Conservation (phyloP, 331 rosid species). For the Quercus phellos region DNA sequence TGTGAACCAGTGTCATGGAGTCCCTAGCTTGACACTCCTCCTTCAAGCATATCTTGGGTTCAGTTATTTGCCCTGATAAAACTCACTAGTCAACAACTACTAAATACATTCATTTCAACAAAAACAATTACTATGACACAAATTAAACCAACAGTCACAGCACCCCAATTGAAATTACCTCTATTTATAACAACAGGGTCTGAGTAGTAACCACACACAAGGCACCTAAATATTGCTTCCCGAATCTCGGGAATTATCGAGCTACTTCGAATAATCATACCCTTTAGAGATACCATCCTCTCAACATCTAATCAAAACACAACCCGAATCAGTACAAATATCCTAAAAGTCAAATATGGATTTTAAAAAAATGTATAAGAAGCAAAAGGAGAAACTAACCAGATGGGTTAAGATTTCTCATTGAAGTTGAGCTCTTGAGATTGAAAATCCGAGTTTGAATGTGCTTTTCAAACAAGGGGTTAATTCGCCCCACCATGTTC, state of each 20-base stretch:
- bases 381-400: slow-evolving; percentile 42
- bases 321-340: slow-evolving; percentile 5
- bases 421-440: slow-evolving; percentile 67
- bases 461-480: slow-evolving; percentile 82
- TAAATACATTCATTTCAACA: not conserved
- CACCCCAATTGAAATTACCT: slow-evolving; percentile 37
- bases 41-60: slow-evolving; percentile 73
- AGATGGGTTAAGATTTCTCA: slow-evolving; percentile 91
- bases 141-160: not conserved
- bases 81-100: slow-evolving; percentile 14
- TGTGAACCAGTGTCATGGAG: slow-evolving; percentile 90
- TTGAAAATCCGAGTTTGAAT: slow-evolving; percentile 85
- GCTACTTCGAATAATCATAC: slow-evolving; percentile 85
- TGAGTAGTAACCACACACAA: slow-evolving; percentile 77
- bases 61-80: slow-evolving; percentile 61
- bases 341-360: not conserved
- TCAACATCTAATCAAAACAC: slow-evolving; percentile 55
- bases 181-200: slow-evolving; percentile 82
- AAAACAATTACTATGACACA: not conserved
- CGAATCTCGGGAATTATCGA: slow-evolving; percentile 88
- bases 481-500: slow-evolving; percentile 74
- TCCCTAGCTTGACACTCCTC: slow-evolving; percentile 89
- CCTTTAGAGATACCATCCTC: slow-evolving; percentile 91
- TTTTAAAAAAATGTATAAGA: not conserved
- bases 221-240: slow-evolving; percentile 95